phyloP scores from a whole-genome alignment of 179 eudicot species.

The Beta corolliflora region DNA sequence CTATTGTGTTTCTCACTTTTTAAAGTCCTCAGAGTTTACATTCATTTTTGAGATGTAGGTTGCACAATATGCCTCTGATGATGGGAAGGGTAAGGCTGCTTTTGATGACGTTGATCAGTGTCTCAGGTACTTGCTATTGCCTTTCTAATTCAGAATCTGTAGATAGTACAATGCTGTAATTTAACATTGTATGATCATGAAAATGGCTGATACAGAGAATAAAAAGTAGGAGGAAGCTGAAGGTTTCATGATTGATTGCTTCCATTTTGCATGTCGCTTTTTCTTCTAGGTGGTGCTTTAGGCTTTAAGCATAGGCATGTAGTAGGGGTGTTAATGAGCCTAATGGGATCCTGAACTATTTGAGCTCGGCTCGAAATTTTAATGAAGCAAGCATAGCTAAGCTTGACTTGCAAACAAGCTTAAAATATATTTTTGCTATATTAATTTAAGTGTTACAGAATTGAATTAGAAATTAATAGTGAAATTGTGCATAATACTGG shows the following conservation, averaged over 20 bases:
- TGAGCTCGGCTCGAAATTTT: too few species aligned
- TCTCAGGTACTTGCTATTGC: constrained; percentile 56
- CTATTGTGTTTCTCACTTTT: not conserved
- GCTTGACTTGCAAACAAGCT: too few species aligned
- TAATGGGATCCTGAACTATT: too few species aligned
- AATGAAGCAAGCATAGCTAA: too few species aligned
- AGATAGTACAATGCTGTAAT: not conserved
- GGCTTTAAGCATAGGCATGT: not conserved
- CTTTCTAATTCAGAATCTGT: not conserved
- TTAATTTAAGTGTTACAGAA: too few species aligned
- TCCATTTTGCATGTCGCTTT: not conserved
- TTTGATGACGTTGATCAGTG: constrained; percentile 73
- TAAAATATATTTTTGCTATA: too few species aligned
- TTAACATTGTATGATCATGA: not conserved
- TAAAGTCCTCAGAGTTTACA: not conserved
- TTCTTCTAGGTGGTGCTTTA: not conserved
- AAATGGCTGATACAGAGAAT: not conserved
- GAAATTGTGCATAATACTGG: too few species aligned
- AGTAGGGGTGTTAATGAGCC: too few species aligned
- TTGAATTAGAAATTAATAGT: too few species aligned
- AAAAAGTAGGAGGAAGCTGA: not conserved
- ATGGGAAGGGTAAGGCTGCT: constrained; percentile 69
- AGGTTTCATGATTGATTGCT: not conserved
- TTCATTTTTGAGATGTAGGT: constrained; percentile 53
- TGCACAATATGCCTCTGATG: constrained; percentile 87